Conservation (phyloP, 2,329 filamentous ascomycete genomes). For the Zelopaecilomyces penicillatus region DNA sequence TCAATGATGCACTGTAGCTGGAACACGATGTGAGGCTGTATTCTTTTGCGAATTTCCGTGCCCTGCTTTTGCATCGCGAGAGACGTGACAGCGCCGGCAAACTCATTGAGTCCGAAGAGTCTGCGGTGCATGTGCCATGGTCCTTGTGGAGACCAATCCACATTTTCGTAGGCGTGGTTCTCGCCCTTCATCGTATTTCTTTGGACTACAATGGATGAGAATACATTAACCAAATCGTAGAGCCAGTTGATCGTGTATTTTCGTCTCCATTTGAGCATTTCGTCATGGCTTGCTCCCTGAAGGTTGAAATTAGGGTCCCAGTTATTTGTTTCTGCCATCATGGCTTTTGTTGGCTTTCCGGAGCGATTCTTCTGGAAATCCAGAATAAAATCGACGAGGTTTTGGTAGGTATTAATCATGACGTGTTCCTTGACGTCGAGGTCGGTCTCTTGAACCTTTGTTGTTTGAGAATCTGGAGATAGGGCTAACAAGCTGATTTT, state of each 20-base stretch:
- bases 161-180: slow-evolving; percentile 21
- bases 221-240: slow-evolving; percentile 41
- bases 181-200: slow-evolving; percentile 26
- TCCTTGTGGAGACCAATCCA: slow-evolving; percentile 34
- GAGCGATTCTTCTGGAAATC: slow-evolving; percentile 37
- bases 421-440: slow-evolving; percentile 36
- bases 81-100: slow-evolving; percentile 34
- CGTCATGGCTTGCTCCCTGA: slow-evolving; percentile 24
- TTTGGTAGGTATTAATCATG: slow-evolving; percentile 31
- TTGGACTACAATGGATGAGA: slow-evolving; percentile 31
- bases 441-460: not conserved
- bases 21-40: slow-evolving; percentile 40
- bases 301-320: slow-evolving; percentile 37
- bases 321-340: slow-evolving; percentile 27
- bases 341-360: slow-evolving; percentile 37
- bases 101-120: slow-evolving; percentile 37
- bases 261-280: slow-evolving; percentile 37
- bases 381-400: slow-evolving; percentile 34
- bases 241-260: slow-evolving; percentile 43
- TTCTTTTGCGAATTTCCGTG: slow-evolving; percentile 27
- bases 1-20: slow-evolving; percentile 43
- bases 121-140: slow-evolving; percentile 21
- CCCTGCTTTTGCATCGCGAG: slow-evolving; percentile 37
- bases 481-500: not conserved
- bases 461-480: not conserved